Evolutionary conservation across 208 protist genomes (phyloP).

Genomic region (Vickermania ingenoplastis): DNA sequence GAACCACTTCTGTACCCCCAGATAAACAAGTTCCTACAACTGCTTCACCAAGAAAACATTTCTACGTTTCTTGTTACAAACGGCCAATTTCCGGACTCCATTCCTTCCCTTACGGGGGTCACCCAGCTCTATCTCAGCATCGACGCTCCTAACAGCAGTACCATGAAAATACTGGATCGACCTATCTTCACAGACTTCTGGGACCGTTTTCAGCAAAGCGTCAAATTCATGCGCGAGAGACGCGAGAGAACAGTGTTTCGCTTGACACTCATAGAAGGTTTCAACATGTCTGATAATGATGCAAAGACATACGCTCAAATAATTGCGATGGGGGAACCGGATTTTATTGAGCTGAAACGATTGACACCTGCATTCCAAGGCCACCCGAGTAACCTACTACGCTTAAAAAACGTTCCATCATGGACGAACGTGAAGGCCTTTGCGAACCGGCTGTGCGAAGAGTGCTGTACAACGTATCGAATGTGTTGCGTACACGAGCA

Average conservation of each 20-base stretch:
- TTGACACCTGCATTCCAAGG: constrained; percentile 90
- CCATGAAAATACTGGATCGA: constrained; percentile 87
- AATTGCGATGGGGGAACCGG: constrained; percentile 74
- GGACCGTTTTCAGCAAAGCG: constrained; percentile 89
- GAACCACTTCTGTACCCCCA: constrained; percentile 94
- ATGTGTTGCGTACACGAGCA: constrained; percentile 84
- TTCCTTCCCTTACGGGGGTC: constrained; percentile 53
- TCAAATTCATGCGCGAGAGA: constrained; percentile 81
- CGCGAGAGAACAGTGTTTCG: constrained; percentile 93
- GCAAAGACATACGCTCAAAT: constrained; percentile 85
- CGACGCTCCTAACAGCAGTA: constrained; percentile 84
- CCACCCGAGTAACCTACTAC: constrained; percentile 60
- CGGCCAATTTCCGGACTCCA: constrained; percentile 83
- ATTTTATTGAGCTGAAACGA: constrained; percentile 93
- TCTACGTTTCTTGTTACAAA: constrained; percentile 93
- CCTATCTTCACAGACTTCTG: constrained; percentile 91
- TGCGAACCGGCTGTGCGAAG: constrained; percentile 39
- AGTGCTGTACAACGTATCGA: constrained; percentile 44
- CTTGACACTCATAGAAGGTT: constrained; percentile 94
- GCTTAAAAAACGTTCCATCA: constrained; percentile 91
- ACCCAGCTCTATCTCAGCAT: constrained; percentile 94
- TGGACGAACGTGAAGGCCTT: constrained; percentile 84
- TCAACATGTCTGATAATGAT: constrained; percentile 87
- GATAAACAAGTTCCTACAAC: constrained; percentile 86
- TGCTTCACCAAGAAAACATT: constrained; percentile 70